phyloP scores from a whole-genome alignment of 2,329 filamentous ascomycete genomes.

The Fusarium kyushuense region DNA sequence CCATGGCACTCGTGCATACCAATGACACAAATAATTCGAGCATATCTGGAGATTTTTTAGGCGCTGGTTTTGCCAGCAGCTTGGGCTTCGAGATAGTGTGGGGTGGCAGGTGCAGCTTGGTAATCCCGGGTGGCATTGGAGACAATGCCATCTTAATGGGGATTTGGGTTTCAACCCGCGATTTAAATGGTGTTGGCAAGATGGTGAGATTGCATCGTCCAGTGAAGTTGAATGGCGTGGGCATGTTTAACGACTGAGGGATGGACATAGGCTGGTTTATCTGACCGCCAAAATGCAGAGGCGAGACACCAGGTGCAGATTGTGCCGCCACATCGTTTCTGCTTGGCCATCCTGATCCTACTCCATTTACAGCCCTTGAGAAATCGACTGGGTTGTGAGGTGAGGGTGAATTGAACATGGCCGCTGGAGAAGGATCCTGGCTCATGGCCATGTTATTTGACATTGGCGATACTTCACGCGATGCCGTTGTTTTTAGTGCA shows the following conservation, averaged over 20 bases:
- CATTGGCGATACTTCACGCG: conserved; percentile 67
- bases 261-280: conserved; percentile 49
- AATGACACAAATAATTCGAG: conserved; percentile 84
- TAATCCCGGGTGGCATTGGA: conserved; percentile 79
- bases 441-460: conserved; percentile 64
- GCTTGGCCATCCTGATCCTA: conserved; percentile 52
- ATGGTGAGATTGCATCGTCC: conserved; percentile 65
- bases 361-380: conserved; percentile 48
- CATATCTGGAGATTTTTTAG: conserved; percentile 76
- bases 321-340: conserved; percentile 46
- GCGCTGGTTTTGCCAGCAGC: conserved; percentile 78
- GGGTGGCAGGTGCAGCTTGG: conserved; percentile 85
- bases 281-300: conserved; percentile 45
- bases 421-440: conserved; percentile 64
- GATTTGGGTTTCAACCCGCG: conserved; percentile 96
- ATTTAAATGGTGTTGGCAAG: conserved; percentile 80
- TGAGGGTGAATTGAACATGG: conserved; percentile 62
- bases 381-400: conserved; percentile 58
- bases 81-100: conserved; percentile 97
- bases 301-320: conserved; percentile 42
- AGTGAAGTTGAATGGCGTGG: conserved; percentile 50
- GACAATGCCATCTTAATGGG: conserved; percentile 84
- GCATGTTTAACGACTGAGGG: conserved; percentile 49
- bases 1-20: conserved; percentile 93
- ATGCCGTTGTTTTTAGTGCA: conserved; percentile 60